phyloP scores from a whole-genome alignment of 2,329 filamentous ascomycete genomes.

The Seiridium cupressi region DNA sequence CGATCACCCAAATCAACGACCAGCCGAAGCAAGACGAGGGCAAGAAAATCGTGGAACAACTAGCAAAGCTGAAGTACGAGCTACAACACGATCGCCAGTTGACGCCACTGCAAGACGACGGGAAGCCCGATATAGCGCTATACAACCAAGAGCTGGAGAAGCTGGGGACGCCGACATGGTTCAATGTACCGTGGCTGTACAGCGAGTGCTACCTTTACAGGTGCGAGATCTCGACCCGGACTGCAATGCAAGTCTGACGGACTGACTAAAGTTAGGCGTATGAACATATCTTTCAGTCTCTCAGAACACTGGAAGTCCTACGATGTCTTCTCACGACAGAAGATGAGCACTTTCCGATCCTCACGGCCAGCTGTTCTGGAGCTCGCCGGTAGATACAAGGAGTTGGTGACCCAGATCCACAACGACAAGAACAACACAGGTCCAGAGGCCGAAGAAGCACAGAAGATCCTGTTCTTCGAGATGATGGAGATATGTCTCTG shows the following conservation, averaged over 20 bases:
- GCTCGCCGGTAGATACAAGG: slow-evolving; percentile 74
- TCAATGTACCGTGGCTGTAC: slow-evolving; percentile 83
- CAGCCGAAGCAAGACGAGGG: slow-evolving; percentile 72
- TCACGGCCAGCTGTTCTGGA: slow-evolving; percentile 85
- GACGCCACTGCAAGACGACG: slow-evolving; percentile 74
- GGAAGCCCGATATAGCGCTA: slow-evolving; percentile 67
- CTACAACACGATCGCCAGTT: slow-evolving; percentile 83
- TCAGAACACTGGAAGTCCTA: slow-evolving; percentile 85
- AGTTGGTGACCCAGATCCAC: slow-evolving; percentile 67
- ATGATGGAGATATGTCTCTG: slow-evolving; percentile 97
- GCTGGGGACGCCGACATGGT: slow-evolving; percentile 75
- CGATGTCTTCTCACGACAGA: slow-evolving; percentile 86
- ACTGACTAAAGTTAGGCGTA: slow-evolving; percentile 50
- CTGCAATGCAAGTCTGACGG: not conserved
- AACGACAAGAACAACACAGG: slow-evolving; percentile 47
- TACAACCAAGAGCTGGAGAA: slow-evolving; percentile 86
- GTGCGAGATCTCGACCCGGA: slow-evolving; percentile 33
- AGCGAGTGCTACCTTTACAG: slow-evolving; percentile 93
- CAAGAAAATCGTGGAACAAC: slow-evolving; percentile 77
- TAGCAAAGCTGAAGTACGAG: slow-evolving; percentile 89
- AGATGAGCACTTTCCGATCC: slow-evolving; percentile 87
- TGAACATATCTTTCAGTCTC: slow-evolving; percentile 73
- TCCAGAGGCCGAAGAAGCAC: slow-evolving; percentile 59
- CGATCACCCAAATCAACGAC: slow-evolving; percentile 58
- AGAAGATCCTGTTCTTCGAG: slow-evolving; percentile 79